Conservation (phyloP, 2,329 filamentous ascomycete genomes). For the Aureobasidium sp. region DNA sequence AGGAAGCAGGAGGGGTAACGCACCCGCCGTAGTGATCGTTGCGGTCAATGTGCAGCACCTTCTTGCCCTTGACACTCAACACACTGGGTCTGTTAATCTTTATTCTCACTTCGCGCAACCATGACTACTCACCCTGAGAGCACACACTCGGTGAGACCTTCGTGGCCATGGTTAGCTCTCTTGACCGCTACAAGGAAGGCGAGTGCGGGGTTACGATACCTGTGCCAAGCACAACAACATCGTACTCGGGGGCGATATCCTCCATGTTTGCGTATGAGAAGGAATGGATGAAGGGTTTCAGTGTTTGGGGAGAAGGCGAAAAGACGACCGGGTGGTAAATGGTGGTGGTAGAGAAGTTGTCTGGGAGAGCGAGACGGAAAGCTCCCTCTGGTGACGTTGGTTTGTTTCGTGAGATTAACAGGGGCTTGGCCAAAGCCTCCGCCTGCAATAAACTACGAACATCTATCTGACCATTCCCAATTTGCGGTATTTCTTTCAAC, state of each 20-base stretch:
- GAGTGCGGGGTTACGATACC: conserved; percentile 49
- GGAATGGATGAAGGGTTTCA: not conserved
- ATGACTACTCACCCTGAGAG: conserved; percentile 70
- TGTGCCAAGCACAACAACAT: conserved; percentile 96
- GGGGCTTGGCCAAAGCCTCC: conserved; percentile 10
- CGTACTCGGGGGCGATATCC: conserved; percentile 96
- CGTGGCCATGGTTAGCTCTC: conserved; percentile 19
- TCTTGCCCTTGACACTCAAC: conserved; percentile 96
- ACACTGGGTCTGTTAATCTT: conserved; percentile 51
- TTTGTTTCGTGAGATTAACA: conserved; percentile 12
- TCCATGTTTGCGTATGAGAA: conserved; percentile 59
- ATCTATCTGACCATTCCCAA: not conserved
- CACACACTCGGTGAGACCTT: conserved; percentile 97
- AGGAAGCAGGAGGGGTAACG: conserved; percentile 30
- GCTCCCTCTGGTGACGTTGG: conserved; percentile 9
- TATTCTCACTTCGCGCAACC: not conserved
- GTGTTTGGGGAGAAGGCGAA: not conserved
- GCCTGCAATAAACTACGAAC: not conserved
- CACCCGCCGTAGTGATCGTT: conserved; percentile 98
- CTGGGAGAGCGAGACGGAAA: not conserved
- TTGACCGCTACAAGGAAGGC: conserved; percentile 7
- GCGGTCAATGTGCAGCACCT: conserved; percentile 96
- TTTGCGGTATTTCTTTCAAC: not conserved
- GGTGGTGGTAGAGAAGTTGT: conserved; percentile 2
- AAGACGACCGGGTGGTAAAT: not conserved